Evolutionary conservation across 192 early-diverging fungal species (phyloP).

Genomic region (Gryganskiella cystojenkinii): DNA sequence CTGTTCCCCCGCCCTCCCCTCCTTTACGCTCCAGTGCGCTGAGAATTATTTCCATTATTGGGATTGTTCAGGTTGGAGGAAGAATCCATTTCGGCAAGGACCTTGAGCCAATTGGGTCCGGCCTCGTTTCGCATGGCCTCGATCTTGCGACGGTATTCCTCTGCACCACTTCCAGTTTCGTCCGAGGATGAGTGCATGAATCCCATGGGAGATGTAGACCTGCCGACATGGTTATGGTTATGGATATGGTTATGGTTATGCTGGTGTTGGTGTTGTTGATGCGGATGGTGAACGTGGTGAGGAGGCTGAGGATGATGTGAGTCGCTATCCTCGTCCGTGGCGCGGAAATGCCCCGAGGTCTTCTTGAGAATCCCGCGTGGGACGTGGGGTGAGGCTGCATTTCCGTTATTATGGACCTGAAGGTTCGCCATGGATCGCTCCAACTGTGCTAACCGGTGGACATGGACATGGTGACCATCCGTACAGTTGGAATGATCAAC

Average conservation of each 20-base stretch:
- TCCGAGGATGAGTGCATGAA: constrained; percentile 8
- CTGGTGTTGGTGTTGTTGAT: background rate
- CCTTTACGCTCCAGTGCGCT: background rate
- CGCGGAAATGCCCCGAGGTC: background rate
- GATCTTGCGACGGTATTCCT: constrained; percentile 58
- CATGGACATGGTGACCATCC: constrained; percentile 26
- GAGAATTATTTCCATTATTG: too few species aligned
- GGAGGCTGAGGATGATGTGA: constrained; percentile 1
- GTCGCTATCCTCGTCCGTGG: constrained; percentile 5
- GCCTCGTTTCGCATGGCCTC: constrained; percentile 64
- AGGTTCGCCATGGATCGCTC: constrained; percentile 22
- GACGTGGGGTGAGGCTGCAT: background rate
- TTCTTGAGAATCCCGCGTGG: constrained; percentile 23
- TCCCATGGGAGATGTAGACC: constrained; percentile 2
- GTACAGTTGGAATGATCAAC: constrained; percentile 9
- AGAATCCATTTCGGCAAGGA: constrained; percentile 62
- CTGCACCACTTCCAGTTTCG: constrained; percentile 33
- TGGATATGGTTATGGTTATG: background rate
- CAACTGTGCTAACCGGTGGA: constrained; percentile 36
- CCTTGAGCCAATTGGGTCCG: constrained; percentile 63
- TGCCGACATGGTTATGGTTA: background rate
- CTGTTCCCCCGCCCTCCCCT: background rate
- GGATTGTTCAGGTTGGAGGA: background rate
- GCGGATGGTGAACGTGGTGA: background rate
- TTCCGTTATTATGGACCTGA: background rate